A percentile compares a stretch with the other conserved stretches of the same genome.
Evolutionary conservation across 352 stramenopile genomes (phyloP).

Genomic region (Pseudoperonospora humuli): DNA sequence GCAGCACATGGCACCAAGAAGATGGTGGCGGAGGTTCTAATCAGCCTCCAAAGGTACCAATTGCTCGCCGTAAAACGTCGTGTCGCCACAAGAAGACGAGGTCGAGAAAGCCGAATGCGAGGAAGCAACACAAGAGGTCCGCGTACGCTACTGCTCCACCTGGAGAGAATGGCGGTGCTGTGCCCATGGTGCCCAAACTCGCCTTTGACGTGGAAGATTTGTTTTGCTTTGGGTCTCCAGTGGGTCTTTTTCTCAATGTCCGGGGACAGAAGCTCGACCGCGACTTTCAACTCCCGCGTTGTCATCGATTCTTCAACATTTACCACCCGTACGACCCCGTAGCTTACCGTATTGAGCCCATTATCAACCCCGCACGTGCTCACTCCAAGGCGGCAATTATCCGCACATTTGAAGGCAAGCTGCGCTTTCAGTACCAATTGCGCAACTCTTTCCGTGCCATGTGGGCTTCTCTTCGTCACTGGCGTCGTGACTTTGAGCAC

Average conservation of each 20-base stretch:
- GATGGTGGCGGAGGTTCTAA: neutral
- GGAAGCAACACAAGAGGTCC: conserved; percentile 15
- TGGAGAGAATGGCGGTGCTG: conserved; percentile 3
- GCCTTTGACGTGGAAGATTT: conserved; percentile 77
- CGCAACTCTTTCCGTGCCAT: conserved; percentile 75
- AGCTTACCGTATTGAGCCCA: conserved; percentile 92
- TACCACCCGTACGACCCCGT: conserved; percentile 93
- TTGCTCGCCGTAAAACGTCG: conserved; percentile 11
- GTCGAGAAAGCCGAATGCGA: conserved; percentile 8
- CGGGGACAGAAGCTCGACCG: conserved; percentile 71
- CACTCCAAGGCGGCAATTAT: conserved; percentile 82
- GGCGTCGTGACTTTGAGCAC: conserved; percentile 66
- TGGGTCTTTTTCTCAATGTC: conserved; percentile 90
- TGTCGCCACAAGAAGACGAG: conserved; percentile 20
- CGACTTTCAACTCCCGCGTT: conserved; percentile 73
- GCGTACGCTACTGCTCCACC: conserved; percentile 5
- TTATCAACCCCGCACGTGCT: conserved; percentile 73
- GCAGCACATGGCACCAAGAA: conserved; percentile 6
- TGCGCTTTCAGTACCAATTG: conserved; percentile 82
- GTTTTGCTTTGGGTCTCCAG: conserved; percentile 87
- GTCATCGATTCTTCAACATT: conserved; percentile 89
- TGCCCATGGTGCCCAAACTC: conserved; percentile 47
- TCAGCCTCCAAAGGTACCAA: conserved; percentile 3
- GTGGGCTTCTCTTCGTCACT: conserved; percentile 69
- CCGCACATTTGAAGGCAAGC: conserved; percentile 72